phyloP scores from a whole-genome alignment of 257 asterid genomes.

The Mentha longifolia region DNA sequence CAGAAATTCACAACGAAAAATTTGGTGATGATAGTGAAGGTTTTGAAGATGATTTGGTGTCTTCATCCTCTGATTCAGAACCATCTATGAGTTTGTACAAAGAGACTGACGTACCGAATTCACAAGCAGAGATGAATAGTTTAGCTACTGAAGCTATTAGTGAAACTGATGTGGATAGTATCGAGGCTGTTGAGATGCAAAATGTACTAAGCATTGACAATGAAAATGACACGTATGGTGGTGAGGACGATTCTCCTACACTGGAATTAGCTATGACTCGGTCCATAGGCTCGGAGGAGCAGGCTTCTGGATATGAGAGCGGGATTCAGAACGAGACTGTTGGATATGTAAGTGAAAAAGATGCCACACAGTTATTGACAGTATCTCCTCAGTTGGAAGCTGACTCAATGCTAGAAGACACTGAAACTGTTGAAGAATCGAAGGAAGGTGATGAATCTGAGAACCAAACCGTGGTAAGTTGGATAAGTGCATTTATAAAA shows the following conservation, averaged over 20 bases:
- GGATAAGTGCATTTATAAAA: constrained; percentile 7
- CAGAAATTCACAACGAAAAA: constrained; percentile 29
- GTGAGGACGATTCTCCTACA: constrained; percentile 25
- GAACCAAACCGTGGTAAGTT: constrained; percentile 51
- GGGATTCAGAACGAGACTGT: constrained; percentile 24
- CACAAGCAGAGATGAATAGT: constrained; percentile 20
- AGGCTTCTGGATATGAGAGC: constrained; percentile 29
- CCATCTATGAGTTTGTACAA: constrained; percentile 23
- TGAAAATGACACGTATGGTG: constrained; percentile 21
- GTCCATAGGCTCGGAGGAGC: constrained; percentile 34
- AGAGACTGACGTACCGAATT: constrained; percentile 32
- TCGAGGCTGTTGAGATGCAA: constrained; percentile 19
- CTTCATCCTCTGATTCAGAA: constrained; percentile 36
- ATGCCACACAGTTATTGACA: constrained; percentile 30
- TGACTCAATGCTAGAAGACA: constrained; percentile 40
- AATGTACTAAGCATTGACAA: constrained; percentile 15
- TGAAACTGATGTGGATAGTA: constrained; percentile 19
- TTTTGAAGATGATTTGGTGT: constrained; percentile 25
- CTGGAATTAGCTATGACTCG: constrained; percentile 25
- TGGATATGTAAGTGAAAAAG: constrained; percentile 37
- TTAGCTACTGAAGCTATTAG: constrained; percentile 17
- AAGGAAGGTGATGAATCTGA: constrained; percentile 39
- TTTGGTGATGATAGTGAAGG: constrained; percentile 33
- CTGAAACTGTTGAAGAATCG: constrained; percentile 28
- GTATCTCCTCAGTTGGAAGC: constrained; percentile 40